A percentile compares a stretch with the other conserved stretches of the same genome.
Conservation (phyloP, 257 asterid genomes). For the Cinchona pubescens region DNA sequence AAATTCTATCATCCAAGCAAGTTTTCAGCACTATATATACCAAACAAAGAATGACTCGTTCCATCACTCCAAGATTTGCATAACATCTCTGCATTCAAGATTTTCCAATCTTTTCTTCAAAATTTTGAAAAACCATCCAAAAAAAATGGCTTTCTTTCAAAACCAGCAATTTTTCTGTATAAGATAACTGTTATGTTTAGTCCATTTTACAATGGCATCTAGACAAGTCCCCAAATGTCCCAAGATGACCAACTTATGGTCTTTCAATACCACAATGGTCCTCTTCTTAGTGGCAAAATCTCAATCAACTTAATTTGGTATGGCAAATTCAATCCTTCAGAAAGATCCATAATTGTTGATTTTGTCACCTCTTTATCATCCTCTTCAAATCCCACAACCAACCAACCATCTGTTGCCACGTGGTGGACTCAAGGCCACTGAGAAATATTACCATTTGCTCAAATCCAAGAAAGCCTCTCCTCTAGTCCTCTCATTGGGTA, state of each 20-base stretch:
- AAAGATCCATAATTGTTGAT: slow-evolving; percentile 33
- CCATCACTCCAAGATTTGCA: slow-evolving; percentile 1
- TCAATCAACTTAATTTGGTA: slow-evolving; percentile 43
- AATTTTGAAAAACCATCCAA: neutral
- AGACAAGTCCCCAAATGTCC: slow-evolving; percentile 12
- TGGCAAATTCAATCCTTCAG: slow-evolving; percentile 36
- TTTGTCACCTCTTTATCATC: slow-evolving; percentile 34
- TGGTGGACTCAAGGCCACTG: slow-evolving; percentile 50
- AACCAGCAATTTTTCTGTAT: neutral
- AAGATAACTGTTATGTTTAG: slow-evolving; percentile 4
- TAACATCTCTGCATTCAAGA: neutral
- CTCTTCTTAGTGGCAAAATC: slow-evolving; percentile 39
- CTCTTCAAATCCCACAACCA: slow-evolving; percentile 13
- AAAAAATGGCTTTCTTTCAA: slow-evolving; percentile 17
- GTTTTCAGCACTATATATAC: neutral
- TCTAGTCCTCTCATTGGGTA: slow-evolving; percentile 25
- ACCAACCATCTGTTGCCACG: slow-evolving; percentile 41
- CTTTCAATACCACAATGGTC: slow-evolving; percentile 45
- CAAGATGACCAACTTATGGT: slow-evolving; percentile 22
- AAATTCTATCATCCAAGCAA: neutral
- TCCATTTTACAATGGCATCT: slow-evolving; percentile 12
- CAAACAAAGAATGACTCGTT: neutral
- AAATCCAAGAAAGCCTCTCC: slow-evolving; percentile 34
- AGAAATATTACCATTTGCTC: slow-evolving; percentile 32
- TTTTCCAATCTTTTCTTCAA: neutral